A percentile compares a stretch with the other conserved stretches of the same genome.
Conservation (phyloP, 441 rosid species). For the Pelargonium citronellum region DNA sequence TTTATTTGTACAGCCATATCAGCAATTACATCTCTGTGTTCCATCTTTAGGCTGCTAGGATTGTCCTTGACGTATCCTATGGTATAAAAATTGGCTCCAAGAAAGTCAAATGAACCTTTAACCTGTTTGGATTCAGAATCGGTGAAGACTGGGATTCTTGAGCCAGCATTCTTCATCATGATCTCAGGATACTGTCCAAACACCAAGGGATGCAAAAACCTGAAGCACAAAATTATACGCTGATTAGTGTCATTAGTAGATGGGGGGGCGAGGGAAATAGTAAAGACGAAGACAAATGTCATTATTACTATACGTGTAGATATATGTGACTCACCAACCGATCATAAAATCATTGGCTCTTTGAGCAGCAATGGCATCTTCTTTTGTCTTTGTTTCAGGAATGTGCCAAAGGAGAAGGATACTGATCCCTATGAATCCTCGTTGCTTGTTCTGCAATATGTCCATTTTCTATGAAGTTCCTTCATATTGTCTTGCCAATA, state of each 20-base stretch:
- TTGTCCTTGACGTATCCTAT: slow-evolving; percentile 11
- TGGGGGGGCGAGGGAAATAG: too few species aligned
- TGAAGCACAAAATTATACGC: slow-evolving; percentile 7
- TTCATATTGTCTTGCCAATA: too few species aligned
- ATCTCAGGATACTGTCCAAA: slow-evolving; percentile 23
- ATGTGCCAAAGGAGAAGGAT: slow-evolving; percentile 9
- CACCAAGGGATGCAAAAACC: slow-evolving; percentile 24
- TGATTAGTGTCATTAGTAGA: too few species aligned
- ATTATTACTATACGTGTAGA: too few species aligned
- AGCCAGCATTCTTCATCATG: slow-evolving; percentile 22
- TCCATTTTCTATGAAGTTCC: neutral
- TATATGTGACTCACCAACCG: slow-evolving; percentile 19
- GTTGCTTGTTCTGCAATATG: slow-evolving; percentile 16
- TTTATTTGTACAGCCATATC: slow-evolving; percentile 15
- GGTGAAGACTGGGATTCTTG: slow-evolving; percentile 23
- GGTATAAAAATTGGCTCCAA: slow-evolving; percentile 19
- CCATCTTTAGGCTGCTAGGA: slow-evolving; percentile 8
- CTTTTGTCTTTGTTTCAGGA: slow-evolving; percentile 14
- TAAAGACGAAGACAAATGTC: too few species aligned
- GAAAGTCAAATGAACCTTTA: slow-evolving; percentile 20
- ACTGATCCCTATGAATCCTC: slow-evolving; percentile 21
- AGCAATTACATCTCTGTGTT: slow-evolving; percentile 15
- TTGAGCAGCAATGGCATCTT: slow-evolving; percentile 24
- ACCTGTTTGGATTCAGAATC: slow-evolving; percentile 16
- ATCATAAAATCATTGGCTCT: slow-evolving; percentile 23